Evolutionary conservation across 2,329 filamentous ascomycete species (phyloP), one percentile per base, ranked within the genome.

Genomic region (Helotiales sp.): DNA sequence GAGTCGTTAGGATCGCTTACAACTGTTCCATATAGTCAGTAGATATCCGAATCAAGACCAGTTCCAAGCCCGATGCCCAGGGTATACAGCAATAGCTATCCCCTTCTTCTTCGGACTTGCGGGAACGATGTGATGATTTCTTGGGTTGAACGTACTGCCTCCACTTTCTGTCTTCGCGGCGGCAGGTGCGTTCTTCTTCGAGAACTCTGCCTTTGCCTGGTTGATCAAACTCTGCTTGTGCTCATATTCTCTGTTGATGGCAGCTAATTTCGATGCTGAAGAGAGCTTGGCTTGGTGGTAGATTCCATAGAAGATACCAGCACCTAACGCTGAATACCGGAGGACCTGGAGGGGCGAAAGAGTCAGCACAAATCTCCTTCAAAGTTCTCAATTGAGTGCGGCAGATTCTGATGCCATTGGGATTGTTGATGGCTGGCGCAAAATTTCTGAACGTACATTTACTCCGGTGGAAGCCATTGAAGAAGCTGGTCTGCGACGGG

Each of bases 291-390:
- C 86, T 85, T 99, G 96, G 85, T 97, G 95, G 82, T 90, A 92
- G 85, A 97, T 89, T 81, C 96, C 96, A 85, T 99, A 99, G 84
- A 97, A 90, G 79, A 98, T 84, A 80, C 96, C 96, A 78, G 93
- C 86, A 78, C 90, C 92, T 74, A 99, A 92, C 79, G 94, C 94
- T 79, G 93, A 95, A 87, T 95, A 99, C 83, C 96, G 94, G 82
- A 98, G 88, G 82, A 99, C 95, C 96, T 99, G 81, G 24, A 71
- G 11, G 22, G 43, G 50, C 43, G 37, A 11, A 49, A 40, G 57
- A 24, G 43, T 67, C 43, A 68, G 62, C 54, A 34, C 1, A 24
- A 28, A 13, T 26, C 11, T 20, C 10, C 22, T 24, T 20, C 3
- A 3, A 32, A 22, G 3, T 22, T 34, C 8, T 34, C 1, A 8